These are phyloP conservation scores for Annulohypoxylon moriforme DNA, from an alignment of 495 filamentous ascomycete species.

Conservation along the genomic window DNA sequence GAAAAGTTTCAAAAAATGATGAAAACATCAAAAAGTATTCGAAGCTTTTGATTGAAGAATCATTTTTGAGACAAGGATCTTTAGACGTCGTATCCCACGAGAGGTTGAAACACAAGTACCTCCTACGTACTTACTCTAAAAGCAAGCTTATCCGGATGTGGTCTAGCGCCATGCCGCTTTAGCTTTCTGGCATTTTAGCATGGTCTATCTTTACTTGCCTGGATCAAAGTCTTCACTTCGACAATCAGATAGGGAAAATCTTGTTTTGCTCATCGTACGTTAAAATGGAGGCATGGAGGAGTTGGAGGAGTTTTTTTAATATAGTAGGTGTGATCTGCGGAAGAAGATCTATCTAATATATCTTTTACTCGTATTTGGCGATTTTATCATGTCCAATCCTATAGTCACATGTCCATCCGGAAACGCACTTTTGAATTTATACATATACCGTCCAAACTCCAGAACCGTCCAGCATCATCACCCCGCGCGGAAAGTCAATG, in stretches of 20 bases:
- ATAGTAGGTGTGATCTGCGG: constrained; percentile 34
- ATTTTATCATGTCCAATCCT: constrained; percentile 5
- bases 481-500: constrained; percentile 6
- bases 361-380: background rate
- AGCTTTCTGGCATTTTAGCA: constrained; percentile 11
- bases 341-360: background rate
- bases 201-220: constrained; percentile 10
- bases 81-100: constrained; percentile 22
- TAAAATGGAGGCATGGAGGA: background rate
- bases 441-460: background rate
- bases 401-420: constrained; percentile 22
- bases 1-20: constrained; percentile 15
- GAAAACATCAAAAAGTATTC: constrained; percentile 20
- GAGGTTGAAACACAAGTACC: constrained; percentile 28
- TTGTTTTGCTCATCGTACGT: constrained; percentile 32
- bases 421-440: constrained; percentile 19
- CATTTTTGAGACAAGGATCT: constrained; percentile 21
- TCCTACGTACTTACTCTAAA: constrained; percentile 8
- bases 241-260: constrained; percentile 11
- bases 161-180: constrained; percentile 42
- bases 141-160: constrained; percentile 7
- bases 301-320: constrained; percentile 21
- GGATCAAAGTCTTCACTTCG: constrained; percentile 5
- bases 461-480: constrained; percentile 19
- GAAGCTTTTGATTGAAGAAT: constrained; percentile 28